A percentile compares a stretch with the other conserved stretches of the same genome.
phyloP scores from a whole-genome alignment of 2,329 filamentous ascomycete genomes.

The Colletotrichum sp. region DNA sequence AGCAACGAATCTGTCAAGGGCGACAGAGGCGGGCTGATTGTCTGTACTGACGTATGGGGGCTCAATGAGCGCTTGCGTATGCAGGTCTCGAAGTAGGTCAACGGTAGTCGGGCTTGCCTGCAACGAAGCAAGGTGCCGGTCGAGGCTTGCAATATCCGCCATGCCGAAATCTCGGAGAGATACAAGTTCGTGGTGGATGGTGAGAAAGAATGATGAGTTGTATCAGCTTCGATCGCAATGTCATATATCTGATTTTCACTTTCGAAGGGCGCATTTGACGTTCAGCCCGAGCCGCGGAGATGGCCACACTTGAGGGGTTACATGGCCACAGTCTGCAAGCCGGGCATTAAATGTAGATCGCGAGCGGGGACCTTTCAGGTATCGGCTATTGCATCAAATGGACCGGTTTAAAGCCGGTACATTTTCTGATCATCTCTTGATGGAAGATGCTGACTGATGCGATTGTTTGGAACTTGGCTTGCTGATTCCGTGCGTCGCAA shows the following conservation, averaged over 20 bases:
- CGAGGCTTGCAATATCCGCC: constrained; percentile 12
- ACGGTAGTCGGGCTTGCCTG: constrained; percentile 29
- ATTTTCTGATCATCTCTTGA: neutral
- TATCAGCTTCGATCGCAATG: neutral
- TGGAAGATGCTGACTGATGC: neutral
- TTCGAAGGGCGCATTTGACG: neutral
- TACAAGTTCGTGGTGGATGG: neutral
- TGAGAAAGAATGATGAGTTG: neutral
- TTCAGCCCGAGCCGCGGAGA: neutral
- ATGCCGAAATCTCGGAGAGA: neutral
- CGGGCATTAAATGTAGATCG: neutral
- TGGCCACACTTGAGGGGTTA: neutral
- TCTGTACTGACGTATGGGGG: constrained; percentile 32
- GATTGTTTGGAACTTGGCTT: neutral
- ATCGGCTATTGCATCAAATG: neutral
- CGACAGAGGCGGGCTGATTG: constrained; percentile 5
- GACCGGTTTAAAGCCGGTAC: neutral
- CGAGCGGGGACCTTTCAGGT: neutral
- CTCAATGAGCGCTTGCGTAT: constrained; percentile 34
- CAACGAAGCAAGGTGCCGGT: constrained; percentile 34
- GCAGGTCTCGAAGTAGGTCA: constrained; percentile 33
- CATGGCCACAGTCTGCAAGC: neutral
- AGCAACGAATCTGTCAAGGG: constrained; percentile 60
- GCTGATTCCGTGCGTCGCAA: neutral
- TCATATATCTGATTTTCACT: neutral